A percentile compares a stretch with the other conserved stretches of the same genome.
Evolutionary conservation across 768 basidiomycete species (phyloP).

Genomic region (Royoungia palumana): DNA sequence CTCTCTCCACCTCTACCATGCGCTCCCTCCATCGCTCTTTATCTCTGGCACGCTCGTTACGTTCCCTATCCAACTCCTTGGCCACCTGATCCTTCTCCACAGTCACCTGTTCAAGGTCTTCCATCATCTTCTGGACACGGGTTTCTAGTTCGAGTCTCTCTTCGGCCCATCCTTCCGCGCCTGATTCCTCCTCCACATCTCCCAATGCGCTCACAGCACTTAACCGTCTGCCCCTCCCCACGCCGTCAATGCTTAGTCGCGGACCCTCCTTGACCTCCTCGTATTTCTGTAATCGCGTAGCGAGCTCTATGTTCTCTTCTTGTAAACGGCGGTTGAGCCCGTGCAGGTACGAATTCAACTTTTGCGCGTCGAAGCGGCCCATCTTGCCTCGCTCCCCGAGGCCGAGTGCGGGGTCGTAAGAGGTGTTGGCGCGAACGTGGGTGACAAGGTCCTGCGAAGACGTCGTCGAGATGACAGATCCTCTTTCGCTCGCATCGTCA

Average conservation of each 20-base stretch:
- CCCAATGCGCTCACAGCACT: slow-evolving; percentile 55
- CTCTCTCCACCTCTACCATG: slow-evolving; percentile 68
- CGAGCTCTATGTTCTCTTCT: slow-evolving; percentile 76
- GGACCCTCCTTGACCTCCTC: slow-evolving; percentile 45
- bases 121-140: slow-evolving; percentile 38
- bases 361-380: slow-evolving; percentile 78
- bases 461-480: slow-evolving; percentile 75
- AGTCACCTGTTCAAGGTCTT: slow-evolving; percentile 38
- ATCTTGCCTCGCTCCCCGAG: slow-evolving; percentile 66
- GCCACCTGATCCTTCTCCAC: slow-evolving; percentile 46
- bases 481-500: slow-evolving; percentile 51
- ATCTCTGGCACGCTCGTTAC: slow-evolving; percentile 55
- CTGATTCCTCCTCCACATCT: slow-evolving; percentile 60
- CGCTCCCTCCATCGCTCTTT: slow-evolving; percentile 68
- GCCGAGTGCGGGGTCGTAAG: slow-evolving; percentile 82
- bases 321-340: slow-evolving; percentile 78
- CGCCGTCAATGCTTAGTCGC: slow-evolving; percentile 27
- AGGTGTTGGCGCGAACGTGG: slow-evolving; percentile 76
- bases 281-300: slow-evolving; percentile 49
- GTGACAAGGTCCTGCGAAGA: slow-evolving; percentile 88
- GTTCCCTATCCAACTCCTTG: slow-evolving; percentile 52
- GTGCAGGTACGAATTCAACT: slow-evolving; percentile 84
- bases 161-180: slow-evolving; percentile 66
- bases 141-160: slow-evolving; percentile 58
- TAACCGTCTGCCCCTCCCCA: slow-evolving; percentile 40